Conservation (phyloP, 2,329 filamentous ascomycete species). For the Chalara sp. region DNA sequence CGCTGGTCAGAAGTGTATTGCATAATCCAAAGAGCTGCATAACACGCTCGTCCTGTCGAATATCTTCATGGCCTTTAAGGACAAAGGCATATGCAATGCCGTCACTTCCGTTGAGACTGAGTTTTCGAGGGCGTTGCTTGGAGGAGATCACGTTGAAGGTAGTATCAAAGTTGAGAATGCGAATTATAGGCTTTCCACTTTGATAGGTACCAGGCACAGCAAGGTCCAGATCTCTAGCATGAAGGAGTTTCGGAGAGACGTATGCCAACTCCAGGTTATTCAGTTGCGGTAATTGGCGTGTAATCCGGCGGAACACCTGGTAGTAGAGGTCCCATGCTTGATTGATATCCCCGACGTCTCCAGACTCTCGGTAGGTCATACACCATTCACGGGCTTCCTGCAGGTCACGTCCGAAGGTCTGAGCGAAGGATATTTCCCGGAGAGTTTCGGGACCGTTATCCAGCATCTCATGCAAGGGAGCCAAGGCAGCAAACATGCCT, state of each 20-base stretch:
- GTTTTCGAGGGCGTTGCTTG: constrained; percentile 89
- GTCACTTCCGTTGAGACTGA: constrained; percentile 83
- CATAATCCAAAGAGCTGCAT: constrained; percentile 99
- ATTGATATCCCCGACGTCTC: constrained; percentile 89
- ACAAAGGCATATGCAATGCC: constrained; percentile 81
- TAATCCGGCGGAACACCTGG: constrained; percentile 94
- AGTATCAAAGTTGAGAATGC: constrained; percentile 83
- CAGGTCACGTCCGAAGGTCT: constrained; percentile 92
- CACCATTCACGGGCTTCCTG: constrained; percentile 96
- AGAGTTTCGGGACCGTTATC: constrained; percentile 89
- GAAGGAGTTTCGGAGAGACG: constrained; percentile 88
- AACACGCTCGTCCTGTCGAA: constrained; percentile 95
- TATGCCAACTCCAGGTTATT: constrained; percentile 92
- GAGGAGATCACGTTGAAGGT: constrained; percentile 91
- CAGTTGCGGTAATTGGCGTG: constrained; percentile 84
- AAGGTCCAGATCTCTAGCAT: constrained; percentile 78
- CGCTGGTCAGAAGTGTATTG: constrained; percentile 89
- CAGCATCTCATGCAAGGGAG: constrained; percentile 84
- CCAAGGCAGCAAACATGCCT: constrained; percentile 89
- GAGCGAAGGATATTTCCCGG: constrained; percentile 92
- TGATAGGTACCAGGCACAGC: constrained; percentile 94
- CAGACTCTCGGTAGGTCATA: constrained; percentile 80
- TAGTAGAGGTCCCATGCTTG: constrained; percentile 99
- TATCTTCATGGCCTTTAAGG: constrained; percentile 98
- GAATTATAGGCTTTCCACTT: constrained; percentile 69